Evolutionary conservation across 1,139 yeast genomes (phyloP).

Genomic region (Diutina neorugosa): DNA sequence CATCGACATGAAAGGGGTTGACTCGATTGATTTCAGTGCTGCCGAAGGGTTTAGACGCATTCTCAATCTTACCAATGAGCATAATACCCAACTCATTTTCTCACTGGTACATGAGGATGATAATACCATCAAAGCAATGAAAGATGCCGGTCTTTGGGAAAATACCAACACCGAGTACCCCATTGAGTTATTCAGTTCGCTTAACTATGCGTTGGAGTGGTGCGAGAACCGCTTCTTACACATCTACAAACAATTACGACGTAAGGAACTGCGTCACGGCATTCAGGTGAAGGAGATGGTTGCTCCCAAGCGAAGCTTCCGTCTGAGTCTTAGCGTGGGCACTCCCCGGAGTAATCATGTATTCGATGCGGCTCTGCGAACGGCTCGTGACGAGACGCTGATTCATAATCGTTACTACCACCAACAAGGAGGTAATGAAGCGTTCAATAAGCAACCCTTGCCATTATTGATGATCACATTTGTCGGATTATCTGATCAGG

Average conservation of each 20-base stretch:
- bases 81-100: slow-evolving; percentile 58
- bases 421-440: slow-evolving; percentile 13
- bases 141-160: slow-evolving; percentile 65
- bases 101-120: slow-evolving; percentile 63
- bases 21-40: slow-evolving; percentile 82
- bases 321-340: slow-evolving; percentile 13
- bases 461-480: slow-evolving; percentile 60
- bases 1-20: slow-evolving; percentile 73
- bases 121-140: slow-evolving; percentile 47
- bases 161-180: slow-evolving; percentile 20
- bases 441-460: slow-evolving; percentile 45
- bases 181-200: slow-evolving; percentile 55
- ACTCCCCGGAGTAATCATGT: slow-evolving; percentile 59
- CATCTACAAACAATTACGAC: slow-evolving; percentile 37
- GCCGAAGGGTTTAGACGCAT: slow-evolving; percentile 92
- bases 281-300: neutral
- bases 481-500: slow-evolving; percentile 50
- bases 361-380: slow-evolving; percentile 48
- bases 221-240: slow-evolving; percentile 83
- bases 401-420: slow-evolving; percentile 20
- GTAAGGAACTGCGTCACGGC: slow-evolving; percentile 9
- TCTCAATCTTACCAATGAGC: slow-evolving; percentile 62
- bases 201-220: slow-evolving; percentile 90
- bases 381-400: slow-evolving; percentile 32
- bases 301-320: neutral